Base-by-base conservation (phyloP, 306 rosid genomes). In the Castanea mollissima region DNA sequence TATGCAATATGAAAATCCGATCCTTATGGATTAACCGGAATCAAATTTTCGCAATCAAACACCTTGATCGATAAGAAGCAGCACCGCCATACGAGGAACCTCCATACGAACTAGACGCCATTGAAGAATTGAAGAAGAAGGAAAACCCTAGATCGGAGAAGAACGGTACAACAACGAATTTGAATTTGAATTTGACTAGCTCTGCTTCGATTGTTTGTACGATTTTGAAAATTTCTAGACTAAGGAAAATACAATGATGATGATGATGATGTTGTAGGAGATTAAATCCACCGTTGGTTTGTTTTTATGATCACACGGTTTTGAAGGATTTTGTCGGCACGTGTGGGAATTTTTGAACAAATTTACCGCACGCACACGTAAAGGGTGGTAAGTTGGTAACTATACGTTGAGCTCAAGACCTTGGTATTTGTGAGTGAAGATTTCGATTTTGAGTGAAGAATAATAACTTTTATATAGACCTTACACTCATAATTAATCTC, bases 1-100 rank as follows among this genome's bases (percentile, higher is more conserved):
- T 27, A 0, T 60, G 7, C 67, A 25, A 60, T 25, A 23, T 23
- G 65, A 59, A 0, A 4, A 0, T 59, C 65, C 9, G 19, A 12
- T 60, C 67, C 67, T 23, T 60, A 12, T 21, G 6, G 0, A 21
- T n/a, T 21, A 58, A 7, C 71, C 12, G 25, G 38, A 34, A n/a
- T 19, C 12, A 55, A 55, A 62, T 35, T 20, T 35, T 57, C 55
- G 7, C 23, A 55, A 18, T 18, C 4, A 5, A 34, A 14, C 29
- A 91, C 98, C 97, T 90, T 64, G 98, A 93, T 72, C 92, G 87
- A 59, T 35, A 91, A 25, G 89, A 90, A 49, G 89, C 94, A 49
- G 88, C 93, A 13, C 76, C 86, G 35, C 93, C 91, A 71, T 85
- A 84, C 49, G 52, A 81, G 32, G 89, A 80, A 11, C 81, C 85